Conservation (phyloP, 2,329 filamentous ascomycete species). For the Epichloe brachyelytri region DNA sequence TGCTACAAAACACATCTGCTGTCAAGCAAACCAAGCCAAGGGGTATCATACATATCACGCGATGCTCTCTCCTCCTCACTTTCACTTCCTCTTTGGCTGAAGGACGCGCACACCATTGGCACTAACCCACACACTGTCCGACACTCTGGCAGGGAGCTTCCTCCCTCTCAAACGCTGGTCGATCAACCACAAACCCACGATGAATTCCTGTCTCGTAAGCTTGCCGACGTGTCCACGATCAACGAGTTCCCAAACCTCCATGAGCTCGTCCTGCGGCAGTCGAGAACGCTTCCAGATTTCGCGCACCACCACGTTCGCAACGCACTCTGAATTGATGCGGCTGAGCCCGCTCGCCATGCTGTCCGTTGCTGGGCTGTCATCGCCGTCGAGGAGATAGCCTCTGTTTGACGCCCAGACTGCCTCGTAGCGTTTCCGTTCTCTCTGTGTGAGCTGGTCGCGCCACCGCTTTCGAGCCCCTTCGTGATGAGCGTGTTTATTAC, state of each 20-base stretch:
- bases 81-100: constrained; percentile 12
- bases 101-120: constrained; percentile 35
- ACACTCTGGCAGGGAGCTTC: constrained; percentile 60
- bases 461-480: constrained; percentile 65
- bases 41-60: neutral
- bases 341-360: constrained; percentile 9
- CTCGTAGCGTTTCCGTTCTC: constrained; percentile 70
- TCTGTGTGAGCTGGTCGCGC: constrained; percentile 59
- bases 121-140: constrained; percentile 65
- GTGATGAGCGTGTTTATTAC: constrained; percentile 56
- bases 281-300: constrained; percentile 67
- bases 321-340: constrained; percentile 31
- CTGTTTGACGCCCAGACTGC: constrained; percentile 76
- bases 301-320: constrained; percentile 54
- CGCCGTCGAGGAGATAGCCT: constrained; percentile 35
- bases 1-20: too few species aligned
- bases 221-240: constrained; percentile 42
- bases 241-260: constrained; percentile 67
- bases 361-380: constrained; percentile 6
- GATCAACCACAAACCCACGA: constrained; percentile 72
- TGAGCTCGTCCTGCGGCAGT: constrained; percentile 53
- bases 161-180: constrained; percentile 69
- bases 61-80: neutral
- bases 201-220: constrained; percentile 58
- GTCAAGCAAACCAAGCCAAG: neutral